phyloP scores from a whole-genome alignment of 306 rosid genomes.

The Phaseolus lunatus region DNA sequence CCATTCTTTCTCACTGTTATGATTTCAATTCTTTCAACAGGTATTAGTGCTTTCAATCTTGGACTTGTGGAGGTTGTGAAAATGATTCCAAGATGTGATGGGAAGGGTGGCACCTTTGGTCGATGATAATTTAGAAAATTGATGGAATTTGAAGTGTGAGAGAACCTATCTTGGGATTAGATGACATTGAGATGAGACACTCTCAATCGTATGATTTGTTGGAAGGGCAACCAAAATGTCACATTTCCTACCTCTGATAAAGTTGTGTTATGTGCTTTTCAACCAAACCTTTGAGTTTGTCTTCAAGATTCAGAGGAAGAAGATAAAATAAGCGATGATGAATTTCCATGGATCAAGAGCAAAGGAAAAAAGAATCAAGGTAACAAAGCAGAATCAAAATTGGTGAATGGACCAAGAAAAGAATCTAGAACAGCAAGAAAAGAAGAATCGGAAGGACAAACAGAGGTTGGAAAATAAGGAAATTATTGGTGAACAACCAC shows the following conservation, averaged over 20 bases:
- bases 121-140: neutral
- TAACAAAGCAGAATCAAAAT: neutral
- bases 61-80: neutral
- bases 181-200: neutral
- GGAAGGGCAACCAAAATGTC: neutral
- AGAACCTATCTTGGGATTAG: neutral
- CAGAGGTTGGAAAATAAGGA: neutral
- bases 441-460: neutral
- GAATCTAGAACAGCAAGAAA: neutral
- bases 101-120: neutral
- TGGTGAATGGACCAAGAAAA: neutral
- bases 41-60: neutral
- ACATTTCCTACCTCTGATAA: neutral
- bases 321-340: neutral
- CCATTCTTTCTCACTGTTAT: neutral
- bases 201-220: neutral
- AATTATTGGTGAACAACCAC: neutral
- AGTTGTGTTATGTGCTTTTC: neutral
- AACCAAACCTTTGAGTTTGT: neutral
- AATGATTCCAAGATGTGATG: neutral
- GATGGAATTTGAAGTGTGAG: neutral
- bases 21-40: neutral
- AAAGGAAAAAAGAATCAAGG: neutral
- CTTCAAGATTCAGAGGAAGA: neutral
- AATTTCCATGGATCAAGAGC: neutral